Percentiles rank a stretch among this genome's conserved stretches.
These are phyloP conservation scores for Syncephalastrum monosporum DNA, from an alignment of 371 early-diverging fungal species.

Conservation along the genomic window DNA sequence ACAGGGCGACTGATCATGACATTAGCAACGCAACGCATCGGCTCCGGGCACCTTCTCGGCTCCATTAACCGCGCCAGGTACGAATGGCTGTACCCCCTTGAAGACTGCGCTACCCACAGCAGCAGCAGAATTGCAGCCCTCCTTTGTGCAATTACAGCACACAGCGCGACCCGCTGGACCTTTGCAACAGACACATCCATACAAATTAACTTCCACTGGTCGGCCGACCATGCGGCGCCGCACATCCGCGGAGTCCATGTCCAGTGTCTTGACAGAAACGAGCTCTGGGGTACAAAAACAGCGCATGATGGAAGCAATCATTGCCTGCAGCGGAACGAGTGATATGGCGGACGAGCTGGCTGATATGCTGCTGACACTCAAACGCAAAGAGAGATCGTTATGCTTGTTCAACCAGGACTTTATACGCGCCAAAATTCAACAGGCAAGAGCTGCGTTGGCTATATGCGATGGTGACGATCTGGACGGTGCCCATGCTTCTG, in stretches of 20 bases:
- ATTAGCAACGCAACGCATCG: too few species aligned
- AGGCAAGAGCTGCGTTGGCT: conserved; percentile 45
- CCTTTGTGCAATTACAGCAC: neutral
- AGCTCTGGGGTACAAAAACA: conserved; percentile 23
- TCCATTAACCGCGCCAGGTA: neutral
- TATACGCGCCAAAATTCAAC: conserved; percentile 34
- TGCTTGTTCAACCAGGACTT: conserved; percentile 50
- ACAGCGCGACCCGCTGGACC: neutral
- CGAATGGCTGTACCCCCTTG: neutral
- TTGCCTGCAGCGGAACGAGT: conserved; percentile 16
- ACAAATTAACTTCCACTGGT: too few species aligned
- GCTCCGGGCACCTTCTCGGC: neutral
- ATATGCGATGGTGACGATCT: conserved; percentile 32
- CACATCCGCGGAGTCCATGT: conserved; percentile 34
- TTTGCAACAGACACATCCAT: neutral
- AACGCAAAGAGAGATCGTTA: conserved; percentile 41
- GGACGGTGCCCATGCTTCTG: conserved; percentile 2
- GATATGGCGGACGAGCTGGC: conserved; percentile 38
- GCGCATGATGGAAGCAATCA: conserved; percentile 26
- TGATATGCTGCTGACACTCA: conserved; percentile 46
- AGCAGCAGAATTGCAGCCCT: neutral
- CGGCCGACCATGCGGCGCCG: conserved; percentile 27
- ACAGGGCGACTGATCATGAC: too few species aligned
- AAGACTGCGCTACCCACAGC: neutral
- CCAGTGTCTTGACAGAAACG: conserved; percentile 30